phyloP scores from a whole-genome alignment of 768 basidiomycete species.

The Russula griseocarnosa region DNA sequence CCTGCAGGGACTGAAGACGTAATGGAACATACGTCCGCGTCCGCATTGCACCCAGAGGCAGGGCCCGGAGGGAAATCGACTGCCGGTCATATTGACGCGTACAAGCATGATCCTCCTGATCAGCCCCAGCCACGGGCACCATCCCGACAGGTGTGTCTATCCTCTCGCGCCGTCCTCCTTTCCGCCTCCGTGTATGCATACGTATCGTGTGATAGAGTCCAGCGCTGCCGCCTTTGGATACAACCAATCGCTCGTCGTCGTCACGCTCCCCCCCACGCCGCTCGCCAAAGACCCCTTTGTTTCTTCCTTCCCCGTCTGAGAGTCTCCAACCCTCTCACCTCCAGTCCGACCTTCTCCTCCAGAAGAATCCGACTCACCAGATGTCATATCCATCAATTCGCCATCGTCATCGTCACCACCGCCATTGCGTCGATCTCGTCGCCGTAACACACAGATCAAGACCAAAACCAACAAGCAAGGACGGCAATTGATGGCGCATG shows the following conservation, averaged over 20 bases:
- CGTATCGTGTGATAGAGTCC: constrained; percentile 1
- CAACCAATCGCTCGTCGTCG: background rate
- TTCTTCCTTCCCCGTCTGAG: constrained; percentile 17
- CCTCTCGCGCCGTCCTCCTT: background rate
- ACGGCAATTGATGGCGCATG: constrained; percentile 8
- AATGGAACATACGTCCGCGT: background rate
- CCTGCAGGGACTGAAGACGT: background rate
- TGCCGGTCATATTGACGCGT: background rate
- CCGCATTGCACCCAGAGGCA: background rate
- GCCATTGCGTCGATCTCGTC: background rate
- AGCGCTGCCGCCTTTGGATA: background rate
- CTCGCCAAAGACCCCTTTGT: constrained; percentile 13
- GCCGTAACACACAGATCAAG: background rate
- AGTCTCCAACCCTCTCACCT: background rate
- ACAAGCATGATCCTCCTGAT: background rate
- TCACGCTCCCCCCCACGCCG: background rate
- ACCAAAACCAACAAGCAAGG: constrained; percentile 9
- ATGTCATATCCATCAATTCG: constrained; percentile 13
- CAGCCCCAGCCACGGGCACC: background rate
- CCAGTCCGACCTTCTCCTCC: background rate
- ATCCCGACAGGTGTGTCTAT: constrained; percentile 10
- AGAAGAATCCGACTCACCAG: background rate
- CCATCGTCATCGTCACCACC: background rate
- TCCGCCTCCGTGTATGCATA: constrained; percentile 5
- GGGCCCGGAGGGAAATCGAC: background rate